Evolutionary conservation across 2,329 filamentous ascomycete genomes (phyloP), one percentile per base, ranked within the genome.

Genomic region (Cladosporium sphaerospermum): DNA sequence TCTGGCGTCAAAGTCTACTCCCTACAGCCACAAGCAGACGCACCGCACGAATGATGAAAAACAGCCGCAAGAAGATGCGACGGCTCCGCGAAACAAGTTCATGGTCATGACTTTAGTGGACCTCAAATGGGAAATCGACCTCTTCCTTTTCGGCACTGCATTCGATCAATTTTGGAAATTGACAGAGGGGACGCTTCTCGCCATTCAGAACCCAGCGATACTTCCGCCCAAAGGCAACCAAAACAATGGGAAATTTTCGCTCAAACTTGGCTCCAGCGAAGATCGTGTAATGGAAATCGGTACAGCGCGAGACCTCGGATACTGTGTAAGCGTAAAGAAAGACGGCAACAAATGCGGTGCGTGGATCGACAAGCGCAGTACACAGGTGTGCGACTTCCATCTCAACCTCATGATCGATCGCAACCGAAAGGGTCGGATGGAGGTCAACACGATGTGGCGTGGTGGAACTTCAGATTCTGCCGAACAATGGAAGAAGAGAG

Each of bases 161-260:
- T 96, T 97, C 63, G 85, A 88, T 13, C 84, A 88, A 52, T 99
- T 93, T 73, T 97, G 92, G 86, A 95, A 95, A 66, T 75, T 97
- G n/a, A 84, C 84, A 0, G 81, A 89, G 2, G 93, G 93, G n/a
- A 96, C 91, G 0, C 80, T 97, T 1, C 77, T 99, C 53, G 93
- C 92, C 4, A 88, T 99, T 23, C 77, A 99, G 31, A 99, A 99
- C 65, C 93, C 93, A 1, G 83, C 78, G 14, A 86, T 97, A 61
- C 88, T 99, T 83, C 89, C 92, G 3, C 92, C 92, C 0, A 86
- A 87, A 0, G 82, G 82, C 1, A 81, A 84, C 16, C 77, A 82
- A 13, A 88, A 91, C 57, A 92, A 87, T 0, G 90, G 90, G 23
- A 82, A 83, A 32, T 99, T 97, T 71, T 89, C 85, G 46, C 76